These are phyloP conservation scores for Saturnispora bothae DNA, from an alignment of 805 yeast genomes.

Conservation along the genomic window DNA sequence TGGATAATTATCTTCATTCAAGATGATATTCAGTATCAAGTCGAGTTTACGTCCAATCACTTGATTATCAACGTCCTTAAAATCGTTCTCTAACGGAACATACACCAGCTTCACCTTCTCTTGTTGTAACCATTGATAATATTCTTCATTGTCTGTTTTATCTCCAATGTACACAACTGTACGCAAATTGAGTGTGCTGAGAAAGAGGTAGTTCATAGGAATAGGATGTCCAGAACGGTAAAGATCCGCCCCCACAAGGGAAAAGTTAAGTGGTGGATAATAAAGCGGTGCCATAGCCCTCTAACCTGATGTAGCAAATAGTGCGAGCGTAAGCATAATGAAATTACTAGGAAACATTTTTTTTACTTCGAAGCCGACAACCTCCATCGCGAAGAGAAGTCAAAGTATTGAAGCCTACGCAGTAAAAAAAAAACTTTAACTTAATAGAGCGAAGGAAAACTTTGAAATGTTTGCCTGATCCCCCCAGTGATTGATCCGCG, in stretches of 20 bases:
- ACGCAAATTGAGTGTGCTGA: constrained; percentile 54
- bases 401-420: no score
- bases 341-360: no score
- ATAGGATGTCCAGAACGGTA: constrained; percentile 94
- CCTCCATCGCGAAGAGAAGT: no score
- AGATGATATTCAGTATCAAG: constrained; percentile 43
- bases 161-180: constrained; percentile 84
- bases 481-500: no score
- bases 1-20: constrained; percentile 69
- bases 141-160: constrained; percentile 52
- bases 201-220: constrained; percentile 71
- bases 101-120: constrained; percentile 38
- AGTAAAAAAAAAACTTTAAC: no score
- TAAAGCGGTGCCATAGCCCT: no score
- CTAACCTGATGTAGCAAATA: no score
- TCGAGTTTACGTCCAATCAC: constrained; percentile 34
- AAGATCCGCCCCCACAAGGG: constrained; percentile 77
- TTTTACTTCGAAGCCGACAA: no score
- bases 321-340: no score
- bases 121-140: constrained; percentile 55
- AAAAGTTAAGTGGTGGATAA: constrained; percentile 89
- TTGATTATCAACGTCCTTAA: constrained; percentile 28
- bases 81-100: constrained; percentile 32
- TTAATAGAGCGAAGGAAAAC: no score
- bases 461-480: no score